These are phyloP conservation scores for Henckelia pumila DNA, from an alignment of 257 asterid species.

Conservation along the genomic window DNA sequence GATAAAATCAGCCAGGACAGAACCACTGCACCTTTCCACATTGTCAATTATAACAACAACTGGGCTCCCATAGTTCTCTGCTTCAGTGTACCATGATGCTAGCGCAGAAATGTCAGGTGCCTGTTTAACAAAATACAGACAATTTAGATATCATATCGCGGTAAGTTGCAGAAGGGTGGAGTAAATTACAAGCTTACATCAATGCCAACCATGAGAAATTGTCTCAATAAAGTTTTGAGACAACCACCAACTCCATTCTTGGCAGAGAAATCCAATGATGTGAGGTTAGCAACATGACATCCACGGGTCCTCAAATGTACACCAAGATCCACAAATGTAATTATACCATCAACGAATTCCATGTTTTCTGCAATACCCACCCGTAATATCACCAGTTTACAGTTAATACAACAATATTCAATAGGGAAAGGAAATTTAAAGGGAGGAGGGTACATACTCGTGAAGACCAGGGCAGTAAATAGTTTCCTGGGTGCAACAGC, in stretches of 20 bases:
- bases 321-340: constrained; percentile 74
- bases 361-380: constrained; percentile 57
- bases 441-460: constrained; percentile 53
- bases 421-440: constrained; percentile 6
- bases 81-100: constrained; percentile 81
- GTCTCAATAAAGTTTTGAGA: constrained; percentile 66
- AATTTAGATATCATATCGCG: not conserved
- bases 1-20: constrained; percentile 80
- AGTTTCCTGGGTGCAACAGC: constrained; percentile 51
- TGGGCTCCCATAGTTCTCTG: constrained; percentile 57
- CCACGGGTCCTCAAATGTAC: constrained; percentile 57
- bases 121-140: constrained; percentile 33
- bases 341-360: constrained; percentile 82
- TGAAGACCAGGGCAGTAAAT: constrained; percentile 68
- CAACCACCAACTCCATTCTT: constrained; percentile 85
- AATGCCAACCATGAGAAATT: constrained; percentile 47
- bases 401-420: not conserved
- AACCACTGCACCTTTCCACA: constrained; percentile 73
- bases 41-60: constrained; percentile 78
- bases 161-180: constrained; percentile 8
- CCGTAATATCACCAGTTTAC: not conserved
- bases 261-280: constrained; percentile 71
- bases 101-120: constrained; percentile 80
- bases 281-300: constrained; percentile 70
- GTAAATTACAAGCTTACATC: constrained; percentile 54